Evolutionary conservation across 352 stramenopile species (phyloP).

Genomic region (Globisporangium okanoganense): DNA sequence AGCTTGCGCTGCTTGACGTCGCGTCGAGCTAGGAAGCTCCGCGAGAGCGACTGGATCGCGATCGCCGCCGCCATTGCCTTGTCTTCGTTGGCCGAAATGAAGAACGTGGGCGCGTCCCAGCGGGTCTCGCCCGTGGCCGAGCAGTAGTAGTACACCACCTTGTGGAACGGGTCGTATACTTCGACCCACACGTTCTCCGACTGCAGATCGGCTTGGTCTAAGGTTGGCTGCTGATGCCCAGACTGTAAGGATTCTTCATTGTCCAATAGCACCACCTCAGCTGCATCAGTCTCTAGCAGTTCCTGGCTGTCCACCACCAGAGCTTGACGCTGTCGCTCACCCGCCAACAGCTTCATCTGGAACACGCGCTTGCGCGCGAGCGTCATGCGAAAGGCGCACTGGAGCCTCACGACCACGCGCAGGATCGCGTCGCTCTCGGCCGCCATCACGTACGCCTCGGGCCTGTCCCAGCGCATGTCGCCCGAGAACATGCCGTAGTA

Average conservation of each 20-base stretch:
- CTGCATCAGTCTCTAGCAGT: neutral
- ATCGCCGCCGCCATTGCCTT: constrained; percentile 44
- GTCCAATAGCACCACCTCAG: neutral
- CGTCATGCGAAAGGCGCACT: constrained; percentile 46
- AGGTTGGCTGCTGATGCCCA: neutral
- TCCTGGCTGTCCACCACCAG: neutral
- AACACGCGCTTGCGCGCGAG: constrained; percentile 40
- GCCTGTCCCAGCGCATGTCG: constrained; percentile 41
- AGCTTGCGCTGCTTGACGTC: constrained; percentile 27
- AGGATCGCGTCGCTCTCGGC: constrained; percentile 38
- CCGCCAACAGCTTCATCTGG: constrained; percentile 20
- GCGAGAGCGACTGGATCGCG: constrained; percentile 50
- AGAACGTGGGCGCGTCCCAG: constrained; percentile 37
- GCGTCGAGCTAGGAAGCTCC: constrained; percentile 32
- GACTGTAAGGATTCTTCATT: no score
- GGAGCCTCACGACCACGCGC: constrained; percentile 36
- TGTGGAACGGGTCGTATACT: constrained; percentile 56
- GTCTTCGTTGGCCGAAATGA: constrained; percentile 36
- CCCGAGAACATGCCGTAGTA: constrained; percentile 43
- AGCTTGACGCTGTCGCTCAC: neutral
- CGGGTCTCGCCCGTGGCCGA: constrained; percentile 37
- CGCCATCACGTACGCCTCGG: constrained; percentile 27
- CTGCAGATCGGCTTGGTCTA: neutral
- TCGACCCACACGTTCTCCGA: constrained; percentile 39
- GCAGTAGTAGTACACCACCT: constrained; percentile 61